Conservation (phyloP, 768 basidiomycete species). For the Boletus bicolor region DNA sequence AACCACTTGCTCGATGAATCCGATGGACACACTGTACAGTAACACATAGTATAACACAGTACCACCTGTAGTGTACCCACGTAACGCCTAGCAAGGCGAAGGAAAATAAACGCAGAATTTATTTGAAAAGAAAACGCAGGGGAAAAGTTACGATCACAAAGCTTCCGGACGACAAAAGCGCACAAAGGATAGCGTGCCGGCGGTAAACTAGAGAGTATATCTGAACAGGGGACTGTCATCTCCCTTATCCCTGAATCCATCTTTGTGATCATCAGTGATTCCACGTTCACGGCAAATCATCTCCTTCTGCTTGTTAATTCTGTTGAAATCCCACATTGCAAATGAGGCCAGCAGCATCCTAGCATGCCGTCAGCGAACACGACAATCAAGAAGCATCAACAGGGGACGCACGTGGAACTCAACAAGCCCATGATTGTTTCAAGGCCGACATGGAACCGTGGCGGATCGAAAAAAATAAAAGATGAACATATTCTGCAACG, state of each 20-base stretch:
- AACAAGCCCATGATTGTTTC: slow-evolving; percentile 28
- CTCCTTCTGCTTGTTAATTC: slow-evolving; percentile 48
- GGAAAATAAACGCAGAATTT: not conserved
- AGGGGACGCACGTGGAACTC: slow-evolving; percentile 13
- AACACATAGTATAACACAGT: not conserved
- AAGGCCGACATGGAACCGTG: slow-evolving; percentile 36
- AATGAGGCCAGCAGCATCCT: slow-evolving; percentile 38
- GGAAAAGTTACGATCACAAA: not conserved
- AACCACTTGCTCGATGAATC: not conserved
- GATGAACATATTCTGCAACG: slow-evolving; percentile 37
- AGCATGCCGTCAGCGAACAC: slow-evolving; percentile 27
- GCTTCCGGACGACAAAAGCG: not conserved
- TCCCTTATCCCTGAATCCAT: slow-evolving; percentile 44
- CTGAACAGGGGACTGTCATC: slow-evolving; percentile 56
- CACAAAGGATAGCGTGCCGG: not conserved
- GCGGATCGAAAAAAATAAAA: slow-evolving; percentile 39
- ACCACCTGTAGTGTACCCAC: not conserved
- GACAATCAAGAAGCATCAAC: slow-evolving; percentile 8
- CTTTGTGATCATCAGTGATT: slow-evolving; percentile 37
- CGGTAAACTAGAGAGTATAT: slow-evolving; percentile 23
- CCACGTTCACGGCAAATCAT: slow-evolving; percentile 39
- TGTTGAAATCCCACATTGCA: slow-evolving; percentile 44
- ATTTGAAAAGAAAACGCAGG: not conserved
- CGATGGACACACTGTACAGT: not conserved
- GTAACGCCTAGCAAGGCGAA: not conserved